Evolutionary conservation across 2,329 filamentous ascomycete genomes (phyloP).

Genomic region (Diaporthe helianthi): DNA sequence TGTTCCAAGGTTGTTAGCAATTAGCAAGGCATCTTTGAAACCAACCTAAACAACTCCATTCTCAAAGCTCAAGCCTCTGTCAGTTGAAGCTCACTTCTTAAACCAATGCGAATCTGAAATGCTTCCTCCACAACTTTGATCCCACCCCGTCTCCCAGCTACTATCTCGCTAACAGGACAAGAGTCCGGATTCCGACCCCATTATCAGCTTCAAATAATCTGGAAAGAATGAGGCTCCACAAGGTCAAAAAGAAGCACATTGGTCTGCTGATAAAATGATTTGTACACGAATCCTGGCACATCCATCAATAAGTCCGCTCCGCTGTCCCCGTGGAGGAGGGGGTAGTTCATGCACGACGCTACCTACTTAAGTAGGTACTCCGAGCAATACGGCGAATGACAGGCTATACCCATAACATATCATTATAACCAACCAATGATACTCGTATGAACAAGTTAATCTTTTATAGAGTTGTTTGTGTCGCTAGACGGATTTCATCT

Average conservation of each 20-base stretch:
- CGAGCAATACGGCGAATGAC: background rate
- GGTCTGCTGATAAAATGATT: background rate
- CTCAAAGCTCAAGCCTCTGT: background rate
- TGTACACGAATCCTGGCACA: background rate
- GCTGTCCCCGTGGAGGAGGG: background rate
- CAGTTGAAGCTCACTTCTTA: background rate
- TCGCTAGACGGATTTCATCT: conserved; percentile 24
- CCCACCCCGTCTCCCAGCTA: too few species aligned
- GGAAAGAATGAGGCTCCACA: background rate
- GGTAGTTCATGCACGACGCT: background rate
- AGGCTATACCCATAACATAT: background rate
- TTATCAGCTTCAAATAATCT: background rate
- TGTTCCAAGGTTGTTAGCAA: background rate
- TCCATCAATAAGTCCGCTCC: background rate
- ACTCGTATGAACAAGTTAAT: background rate
- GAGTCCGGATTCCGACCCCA: background rate
- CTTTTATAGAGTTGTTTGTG: background rate
- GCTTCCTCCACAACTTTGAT: background rate
- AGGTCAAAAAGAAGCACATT: background rate
- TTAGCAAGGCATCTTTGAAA: background rate
- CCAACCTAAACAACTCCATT: background rate
- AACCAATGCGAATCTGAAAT: background rate
- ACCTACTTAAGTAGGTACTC: too few species aligned
- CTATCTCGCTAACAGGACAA: background rate
- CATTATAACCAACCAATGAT: background rate